A percentile compares a stretch with the other conserved stretches of the same genome.
phyloP scores from a whole-genome alignment of 768 basidiomycete species.

The Tricholoma furcatifolium region DNA sequence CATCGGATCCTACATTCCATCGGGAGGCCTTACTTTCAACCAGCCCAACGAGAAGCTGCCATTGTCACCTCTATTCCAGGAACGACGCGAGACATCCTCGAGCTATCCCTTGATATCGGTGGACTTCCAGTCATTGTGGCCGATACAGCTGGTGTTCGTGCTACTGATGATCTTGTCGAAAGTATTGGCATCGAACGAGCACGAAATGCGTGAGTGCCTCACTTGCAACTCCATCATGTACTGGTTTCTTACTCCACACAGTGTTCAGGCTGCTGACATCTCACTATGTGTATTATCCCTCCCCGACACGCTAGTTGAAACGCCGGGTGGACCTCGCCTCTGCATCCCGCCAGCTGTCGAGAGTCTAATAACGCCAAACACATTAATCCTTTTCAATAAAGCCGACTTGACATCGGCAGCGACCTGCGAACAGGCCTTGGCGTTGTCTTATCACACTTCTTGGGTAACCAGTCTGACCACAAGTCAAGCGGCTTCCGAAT shows the following conservation, averaged over 20 bases:
- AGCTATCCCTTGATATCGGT: slow-evolving; percentile 84
- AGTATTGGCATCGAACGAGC: slow-evolving; percentile 81
- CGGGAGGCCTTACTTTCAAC: not conserved
- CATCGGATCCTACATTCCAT: not conserved
- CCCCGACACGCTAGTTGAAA: slow-evolving; percentile 36
- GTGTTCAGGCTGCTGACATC: slow-evolving; percentile 66
- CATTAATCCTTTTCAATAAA: slow-evolving; percentile 81
- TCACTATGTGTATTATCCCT: slow-evolving; percentile 82
- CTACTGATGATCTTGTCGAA: slow-evolving; percentile 71
- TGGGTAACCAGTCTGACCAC: slow-evolving; percentile 69
- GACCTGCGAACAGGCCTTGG: not conserved
- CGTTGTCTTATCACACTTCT: slow-evolving; percentile 15
- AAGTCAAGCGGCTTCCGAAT: slow-evolving; percentile 53
- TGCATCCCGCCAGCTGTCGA: slow-evolving; percentile 46
- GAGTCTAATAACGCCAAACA: slow-evolving; percentile 50
- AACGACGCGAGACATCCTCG: slow-evolving; percentile 86
- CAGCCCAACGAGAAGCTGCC: slow-evolving; percentile 84
- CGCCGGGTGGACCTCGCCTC: slow-evolving; percentile 13
- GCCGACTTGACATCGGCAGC: slow-evolving; percentile 46
- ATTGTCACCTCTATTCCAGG: slow-evolving; percentile 88
- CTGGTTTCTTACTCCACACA: slow-evolving; percentile 25
- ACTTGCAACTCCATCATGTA: not conserved
- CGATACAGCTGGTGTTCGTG: slow-evolving; percentile 85
- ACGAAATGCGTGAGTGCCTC: slow-evolving; percentile 51
- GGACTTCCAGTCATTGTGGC: slow-evolving; percentile 79